phyloP scores from a whole-genome alignment of 129 eudicot species.

The Cynara cardunculus region DNA sequence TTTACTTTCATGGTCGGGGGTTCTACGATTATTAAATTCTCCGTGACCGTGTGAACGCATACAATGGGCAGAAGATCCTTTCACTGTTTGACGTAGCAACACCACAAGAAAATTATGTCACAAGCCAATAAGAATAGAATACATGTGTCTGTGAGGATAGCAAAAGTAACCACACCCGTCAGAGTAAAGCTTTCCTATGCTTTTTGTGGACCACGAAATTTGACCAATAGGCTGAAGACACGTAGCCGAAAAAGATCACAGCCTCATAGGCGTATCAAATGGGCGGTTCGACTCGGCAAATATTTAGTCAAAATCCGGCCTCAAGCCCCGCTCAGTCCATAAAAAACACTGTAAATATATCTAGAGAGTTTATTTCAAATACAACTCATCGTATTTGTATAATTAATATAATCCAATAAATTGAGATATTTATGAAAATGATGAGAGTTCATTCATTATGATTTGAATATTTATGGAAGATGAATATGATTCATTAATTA shows the following conservation, averaged over 20 bases:
- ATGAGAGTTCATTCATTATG: too few relatives aligned
- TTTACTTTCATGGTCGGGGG: background rate
- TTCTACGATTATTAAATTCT: background rate
- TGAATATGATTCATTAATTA: too few relatives aligned
- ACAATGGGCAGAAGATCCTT: slow-evolving; percentile 13
- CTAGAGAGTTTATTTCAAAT: too few relatives aligned
- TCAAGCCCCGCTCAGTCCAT: slow-evolving; percentile 2
- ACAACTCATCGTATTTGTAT: too few relatives aligned
- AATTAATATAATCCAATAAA: too few relatives aligned
- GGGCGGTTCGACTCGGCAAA: background rate
- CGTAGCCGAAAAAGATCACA: slow-evolving; percentile 8
- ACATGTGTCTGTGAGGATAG: background rate
- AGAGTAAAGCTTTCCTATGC: background rate
- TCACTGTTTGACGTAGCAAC: background rate
- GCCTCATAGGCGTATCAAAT: background rate
- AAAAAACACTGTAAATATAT: background rate
- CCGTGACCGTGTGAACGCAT: slow-evolving; percentile 25
- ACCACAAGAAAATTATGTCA: background rate
- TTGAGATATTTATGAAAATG: too few relatives aligned
- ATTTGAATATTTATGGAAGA: too few relatives aligned
- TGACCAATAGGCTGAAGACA: slow-evolving; percentile 5
- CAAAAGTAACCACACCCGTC: background rate
- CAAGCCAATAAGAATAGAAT: background rate
- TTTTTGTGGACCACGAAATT: slow-evolving; percentile 6
- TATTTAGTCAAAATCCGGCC: slow-evolving; percentile 24